Percentiles rank a stretch among this genome's conserved stretches.
phyloP scores from a whole-genome alignment of 352 stramenopile species.

The Globisporangium radiosum region DNA sequence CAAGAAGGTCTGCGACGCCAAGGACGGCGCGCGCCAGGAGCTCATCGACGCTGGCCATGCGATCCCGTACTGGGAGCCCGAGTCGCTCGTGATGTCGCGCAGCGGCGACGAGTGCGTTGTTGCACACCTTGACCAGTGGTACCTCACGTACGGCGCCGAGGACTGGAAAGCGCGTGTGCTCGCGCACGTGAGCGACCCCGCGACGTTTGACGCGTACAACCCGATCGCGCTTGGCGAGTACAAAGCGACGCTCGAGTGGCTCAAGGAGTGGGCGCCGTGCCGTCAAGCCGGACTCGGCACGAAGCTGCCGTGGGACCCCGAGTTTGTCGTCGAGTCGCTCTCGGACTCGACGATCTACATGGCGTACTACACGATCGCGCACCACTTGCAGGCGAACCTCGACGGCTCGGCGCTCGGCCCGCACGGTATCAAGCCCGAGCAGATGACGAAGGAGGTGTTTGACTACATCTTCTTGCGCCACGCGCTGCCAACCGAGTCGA shows the following conservation, averaged over 20 bases:
- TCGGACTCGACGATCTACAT: constrained; percentile 99
- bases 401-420: constrained; percentile 90
- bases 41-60: constrained; percentile 92
- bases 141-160: constrained; percentile 97
- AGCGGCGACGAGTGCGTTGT: constrained; percentile 99
- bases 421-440: constrained; percentile 73
- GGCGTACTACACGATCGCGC: constrained; percentile 99
- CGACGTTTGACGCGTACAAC: constrained; percentile 95
- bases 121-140: constrained; percentile 99
- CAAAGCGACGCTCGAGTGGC: constrained; percentile 97
- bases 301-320: constrained; percentile 96
- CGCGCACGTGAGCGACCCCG: constrained; percentile 90
- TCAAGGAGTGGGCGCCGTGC: constrained; percentile 99
- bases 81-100: constrained; percentile 96
- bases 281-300: constrained; percentile 96
- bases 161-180: constrained; percentile 96
- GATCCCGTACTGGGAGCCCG: constrained; percentile 98
- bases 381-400: constrained; percentile 96
- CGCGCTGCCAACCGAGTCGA: constrained; percentile 73
- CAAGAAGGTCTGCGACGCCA: constrained; percentile 96
- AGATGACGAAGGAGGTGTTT: constrained; percentile 95
- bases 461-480: constrained; percentile 98
- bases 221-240: constrained; percentile 91
- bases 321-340: constrained; percentile 99
- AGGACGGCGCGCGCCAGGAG: constrained; percentile 95